phyloP scores from a whole-genome alignment of 257 asterid species.

The Salvia hispanica region DNA sequence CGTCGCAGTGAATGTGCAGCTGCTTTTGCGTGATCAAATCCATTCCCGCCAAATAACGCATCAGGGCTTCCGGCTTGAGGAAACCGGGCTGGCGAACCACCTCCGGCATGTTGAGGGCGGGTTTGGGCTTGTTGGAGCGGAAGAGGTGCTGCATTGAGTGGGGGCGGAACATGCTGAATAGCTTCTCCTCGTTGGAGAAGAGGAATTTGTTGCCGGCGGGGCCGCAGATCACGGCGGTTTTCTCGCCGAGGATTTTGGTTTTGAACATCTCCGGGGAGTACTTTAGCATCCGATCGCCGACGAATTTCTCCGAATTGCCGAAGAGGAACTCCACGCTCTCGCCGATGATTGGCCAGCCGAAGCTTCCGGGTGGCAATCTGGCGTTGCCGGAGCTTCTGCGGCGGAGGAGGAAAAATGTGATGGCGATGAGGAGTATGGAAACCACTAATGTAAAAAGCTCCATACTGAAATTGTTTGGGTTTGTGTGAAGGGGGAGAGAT shows the following conservation, averaged over 20 bases:
- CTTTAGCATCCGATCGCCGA: constrained; percentile 52
- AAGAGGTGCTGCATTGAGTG: constrained; percentile 60
- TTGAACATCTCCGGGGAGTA: constrained; percentile 64
- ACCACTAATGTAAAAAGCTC: no score
- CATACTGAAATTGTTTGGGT: no score
- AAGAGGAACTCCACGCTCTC: constrained; percentile 57
- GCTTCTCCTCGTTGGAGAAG: constrained; percentile 62
- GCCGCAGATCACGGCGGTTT: constrained; percentile 73
- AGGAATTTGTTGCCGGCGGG: constrained; percentile 70
- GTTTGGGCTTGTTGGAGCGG: constrained; percentile 50
- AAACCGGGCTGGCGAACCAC: constrained; percentile 68
- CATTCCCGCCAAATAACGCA: constrained; percentile 50
- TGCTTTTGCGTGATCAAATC: constrained; percentile 43
- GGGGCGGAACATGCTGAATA: constrained; percentile 63
- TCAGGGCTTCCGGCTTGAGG: constrained; percentile 63
- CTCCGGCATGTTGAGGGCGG: constrained; percentile 22
- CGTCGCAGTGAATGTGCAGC: constrained; percentile 41
- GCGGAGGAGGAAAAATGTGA: no score
- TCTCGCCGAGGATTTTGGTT: constrained; percentile 69
- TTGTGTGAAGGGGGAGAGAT: no score
- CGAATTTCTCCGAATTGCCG: constrained; percentile 65
- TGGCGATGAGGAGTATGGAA: no score
- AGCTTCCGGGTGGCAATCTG: constrained; percentile 64
- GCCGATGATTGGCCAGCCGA: constrained; percentile 71
- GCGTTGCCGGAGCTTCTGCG: no score